Evolutionary conservation across 345 rosid species (phyloP), one percentile per base, ranked within the genome.

Genomic region (Hibiscus tridactylites): DNA sequence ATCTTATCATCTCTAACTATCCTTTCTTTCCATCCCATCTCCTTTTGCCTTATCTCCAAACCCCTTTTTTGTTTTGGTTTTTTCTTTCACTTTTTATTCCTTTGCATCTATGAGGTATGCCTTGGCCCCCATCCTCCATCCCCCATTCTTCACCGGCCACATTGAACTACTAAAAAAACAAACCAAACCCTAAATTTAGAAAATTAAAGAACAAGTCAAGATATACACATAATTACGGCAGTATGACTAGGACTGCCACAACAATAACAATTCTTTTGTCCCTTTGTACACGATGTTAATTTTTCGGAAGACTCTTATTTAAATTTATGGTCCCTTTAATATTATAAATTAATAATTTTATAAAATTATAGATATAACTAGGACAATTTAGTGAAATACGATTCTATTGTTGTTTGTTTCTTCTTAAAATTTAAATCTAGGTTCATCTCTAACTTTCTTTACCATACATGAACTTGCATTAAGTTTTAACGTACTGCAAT

Each of bases 211-310:
- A 29, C 3, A 10, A 15, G 74, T 57, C 44, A 74, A 83, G 82
- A 80, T 79, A 54, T 63, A n/a, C 75, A 67, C 47, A 61, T 56
- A 28, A 50, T 61, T 70, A 84, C 87, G 85, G 75, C 76, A 82
- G 28, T 5, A 16, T 65, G 79, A 75, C 31, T 70, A 56, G 74
- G 85, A 82, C 79, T 28, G 61, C 63, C 75, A 74, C 65, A 31
- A 52, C 47, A 6, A 60, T 5, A 29, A 29, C 64, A 60, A 60
- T 37, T 8, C 11, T 24, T n/a, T 35, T 63, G 4, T 35, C 24
- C 7, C 4, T 63, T 60, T 60, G n/a, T 37, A 37, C 35, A 21
- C 0, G 24, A 21, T 21, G 24, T 21, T 21, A 21, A 21, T 1
- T 21, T 21, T 21, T 21, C 1, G 24, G 24, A 21, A 21, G 24